Evolutionary conservation across 805 yeast species (phyloP).

Genomic region (Barnettozyma pratensis): DNA sequence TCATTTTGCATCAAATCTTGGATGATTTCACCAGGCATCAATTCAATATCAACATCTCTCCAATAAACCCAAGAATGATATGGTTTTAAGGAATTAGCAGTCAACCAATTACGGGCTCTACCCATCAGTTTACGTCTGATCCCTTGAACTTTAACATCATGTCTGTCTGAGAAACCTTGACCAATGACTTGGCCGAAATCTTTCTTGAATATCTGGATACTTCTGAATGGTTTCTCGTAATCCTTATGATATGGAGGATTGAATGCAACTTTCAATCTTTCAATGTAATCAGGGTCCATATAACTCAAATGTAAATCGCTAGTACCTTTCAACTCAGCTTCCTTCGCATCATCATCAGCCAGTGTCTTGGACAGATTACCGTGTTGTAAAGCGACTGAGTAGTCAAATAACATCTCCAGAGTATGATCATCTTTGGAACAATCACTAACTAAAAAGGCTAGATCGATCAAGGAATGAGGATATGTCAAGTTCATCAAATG

Average conservation of each 20-base stretch:
- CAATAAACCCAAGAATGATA: slow-evolving; percentile 90
- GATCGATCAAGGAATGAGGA: slow-evolving; percentile 73
- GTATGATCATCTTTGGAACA: slow-evolving; percentile 66
- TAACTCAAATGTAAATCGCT: slow-evolving; percentile 61
- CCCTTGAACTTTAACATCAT: slow-evolving; percentile 82
- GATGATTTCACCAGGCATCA: slow-evolving; percentile 73
- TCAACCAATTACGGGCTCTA: slow-evolving; percentile 79
- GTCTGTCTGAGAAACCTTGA: slow-evolving; percentile 79
- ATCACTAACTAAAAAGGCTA: slow-evolving; percentile 77
- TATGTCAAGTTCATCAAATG: slow-evolving; percentile 84
- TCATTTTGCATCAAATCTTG: slow-evolving; percentile 66
- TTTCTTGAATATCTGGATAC: slow-evolving; percentile 73
- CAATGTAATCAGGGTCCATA: slow-evolving; percentile 62
- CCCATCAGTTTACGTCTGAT: slow-evolving; percentile 82
- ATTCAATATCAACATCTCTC: slow-evolving; percentile 84
- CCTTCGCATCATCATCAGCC: slow-evolving; percentile 35
- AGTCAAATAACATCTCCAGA: slow-evolving; percentile 58
- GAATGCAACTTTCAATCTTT: slow-evolving; percentile 52
- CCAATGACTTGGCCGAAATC: slow-evolving; percentile 84
- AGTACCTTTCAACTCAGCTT: slow-evolving; percentile 42
- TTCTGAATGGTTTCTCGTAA: slow-evolving; percentile 66
- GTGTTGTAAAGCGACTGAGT: slow-evolving; percentile 62
- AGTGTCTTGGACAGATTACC: slow-evolving; percentile 54
- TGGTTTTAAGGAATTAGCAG: slow-evolving; percentile 68
- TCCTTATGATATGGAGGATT: slow-evolving; percentile 60